Base-by-base conservation (phyloP, 495 filamentous ascomycete genomes). In the Neurospora africana region DNA sequence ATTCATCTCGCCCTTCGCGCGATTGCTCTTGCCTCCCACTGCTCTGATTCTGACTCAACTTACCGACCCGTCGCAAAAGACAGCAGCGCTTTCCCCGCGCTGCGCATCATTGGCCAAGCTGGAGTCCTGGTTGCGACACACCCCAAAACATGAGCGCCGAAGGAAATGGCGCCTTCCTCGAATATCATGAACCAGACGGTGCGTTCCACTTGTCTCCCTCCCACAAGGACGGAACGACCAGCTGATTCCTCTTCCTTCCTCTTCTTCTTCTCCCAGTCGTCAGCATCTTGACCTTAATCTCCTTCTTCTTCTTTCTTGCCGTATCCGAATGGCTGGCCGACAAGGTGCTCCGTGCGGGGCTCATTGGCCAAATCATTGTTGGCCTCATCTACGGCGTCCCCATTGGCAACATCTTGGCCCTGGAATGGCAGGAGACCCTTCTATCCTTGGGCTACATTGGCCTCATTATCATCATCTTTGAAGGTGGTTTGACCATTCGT, bases 361-460 rank as follows among this genome's bases (percentile, higher is more conserved):
- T 95, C 5, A 83, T 94, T 68, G 91, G 93, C 0, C 89, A 95
- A 75, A 85, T 95, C 23, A 81, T 95, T 21, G 78, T 94, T 35
- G 92, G 92, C 36, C 84, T 92, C 4, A 83, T 89, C 37, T 95
- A 88, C 84, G 90, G 92, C 35, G 84, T 84, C 0, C 91, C 91
- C 0, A 85, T 89, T 0, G 84, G 75, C 30, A 77, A 82, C 13
- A 76, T 78, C 71, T 74, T 84, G 11, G 68, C 74, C 2, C 78
- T 80, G 36, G 83, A 87, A 75, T 89, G 86, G 85, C 84, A 94
- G 78, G 75, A 85, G 4, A 83, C 84, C 0, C 85, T 93, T 58
- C 86, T 90, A 10, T 85, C 89, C 58, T 77, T 95, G n/a, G 92
- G 92, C 0, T 95, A 94, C 76, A 79, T 95, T 0, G 92, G 93